phyloP scores from a whole-genome alignment of 192 early-diverging fungal species.

The Entomortierella parvispora region DNA sequence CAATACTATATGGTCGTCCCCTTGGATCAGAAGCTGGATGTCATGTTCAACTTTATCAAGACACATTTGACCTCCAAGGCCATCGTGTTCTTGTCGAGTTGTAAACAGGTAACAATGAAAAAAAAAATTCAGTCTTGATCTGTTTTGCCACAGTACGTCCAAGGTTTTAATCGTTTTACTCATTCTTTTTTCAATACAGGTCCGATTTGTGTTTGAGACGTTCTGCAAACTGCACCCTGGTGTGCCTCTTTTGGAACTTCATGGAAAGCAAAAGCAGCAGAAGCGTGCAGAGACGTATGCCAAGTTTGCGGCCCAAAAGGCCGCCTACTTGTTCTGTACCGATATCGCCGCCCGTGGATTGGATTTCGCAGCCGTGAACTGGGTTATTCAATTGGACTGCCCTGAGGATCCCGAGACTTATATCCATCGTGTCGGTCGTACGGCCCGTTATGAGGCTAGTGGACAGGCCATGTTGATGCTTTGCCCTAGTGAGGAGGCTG shows the following conservation, averaged over 20 bases:
- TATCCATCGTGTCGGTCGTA: slow-evolving; percentile 98
- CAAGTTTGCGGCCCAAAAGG: slow-evolving; percentile 81
- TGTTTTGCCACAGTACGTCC: not conserved
- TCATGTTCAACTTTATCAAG: slow-evolving; percentile 94
- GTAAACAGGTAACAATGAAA: slow-evolving; percentile 81
- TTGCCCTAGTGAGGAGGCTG: slow-evolving; percentile 87
- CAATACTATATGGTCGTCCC: slow-evolving; percentile 91
- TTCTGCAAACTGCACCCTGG: slow-evolving; percentile 97
- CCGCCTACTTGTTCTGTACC: slow-evolving; percentile 88
- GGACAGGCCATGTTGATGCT: slow-evolving; percentile 91
- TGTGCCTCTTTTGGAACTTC: slow-evolving; percentile 87
- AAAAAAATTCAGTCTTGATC: not conserved
- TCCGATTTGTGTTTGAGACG: slow-evolving; percentile 91
- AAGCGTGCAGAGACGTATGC: slow-evolving; percentile 95
- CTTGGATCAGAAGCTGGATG: slow-evolving; percentile 92
- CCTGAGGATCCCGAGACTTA: slow-evolving; percentile 97
- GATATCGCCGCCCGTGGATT: slow-evolving; percentile 97
- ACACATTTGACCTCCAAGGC: slow-evolving; percentile 91
- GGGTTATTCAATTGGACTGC: slow-evolving; percentile 98
- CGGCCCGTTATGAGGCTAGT: slow-evolving; percentile 90
- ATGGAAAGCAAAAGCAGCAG: slow-evolving; percentile 97
- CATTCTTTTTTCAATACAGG: slow-evolving; percentile 26
- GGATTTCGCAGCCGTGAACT: slow-evolving; percentile 98
- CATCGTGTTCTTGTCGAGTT: slow-evolving; percentile 94
- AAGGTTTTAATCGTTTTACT: not conserved